Base-by-base conservation (phyloP, 192 early-diverging fungal species). In the Backusella tuberculispora region DNA sequence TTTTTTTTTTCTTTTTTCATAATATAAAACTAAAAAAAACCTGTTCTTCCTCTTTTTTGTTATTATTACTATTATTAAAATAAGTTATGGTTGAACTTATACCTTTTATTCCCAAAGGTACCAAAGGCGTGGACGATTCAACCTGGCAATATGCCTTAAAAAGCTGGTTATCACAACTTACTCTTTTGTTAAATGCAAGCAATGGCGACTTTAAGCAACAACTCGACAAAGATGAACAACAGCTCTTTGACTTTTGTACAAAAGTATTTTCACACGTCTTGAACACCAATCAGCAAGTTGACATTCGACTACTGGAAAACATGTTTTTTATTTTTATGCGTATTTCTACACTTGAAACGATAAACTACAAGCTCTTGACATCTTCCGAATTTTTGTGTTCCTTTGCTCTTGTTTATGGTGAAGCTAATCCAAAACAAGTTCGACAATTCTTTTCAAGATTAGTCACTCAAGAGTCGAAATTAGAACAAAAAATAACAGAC, bases 351-450 rank as follows among this genome's bases (percentile, higher is more conserved):
- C 29, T 34, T 34, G 29, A 34, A 34, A 34, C 29, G 29, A 34
- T 34, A 34, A 34, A 67, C 9, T 15, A 43, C 41, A 42, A 42
- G 19, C 41, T 67, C 41, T 19, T 67, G n/a, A 42, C 21, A 21
- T 41, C 40, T 3, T 24, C 38, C 3, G 19, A 40, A 14, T 38
- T 67, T 5, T 43, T 67, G 6, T 67, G 40, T 41, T 43, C 19
- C 2, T 67, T 67, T 67, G 66, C 41, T 42, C 37, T 67, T 9
- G 66, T 67, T 15, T 67, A 67, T 42, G 9, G 40, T 21, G 66
- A 67, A 67, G n/a, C 66, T 12, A 67, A 67, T 42, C 12, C 41
- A n/a, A 41, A 40, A 40, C 66, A 67, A 67, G 66, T 67, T 21
- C 66, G 40, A 24, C 17, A 21, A 6, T 43, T 67, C 21, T 43